Evolutionary conservation across 495 filamentous ascomycete genomes (phyloP).

Genomic region (Jackrogersella multiformis): DNA sequence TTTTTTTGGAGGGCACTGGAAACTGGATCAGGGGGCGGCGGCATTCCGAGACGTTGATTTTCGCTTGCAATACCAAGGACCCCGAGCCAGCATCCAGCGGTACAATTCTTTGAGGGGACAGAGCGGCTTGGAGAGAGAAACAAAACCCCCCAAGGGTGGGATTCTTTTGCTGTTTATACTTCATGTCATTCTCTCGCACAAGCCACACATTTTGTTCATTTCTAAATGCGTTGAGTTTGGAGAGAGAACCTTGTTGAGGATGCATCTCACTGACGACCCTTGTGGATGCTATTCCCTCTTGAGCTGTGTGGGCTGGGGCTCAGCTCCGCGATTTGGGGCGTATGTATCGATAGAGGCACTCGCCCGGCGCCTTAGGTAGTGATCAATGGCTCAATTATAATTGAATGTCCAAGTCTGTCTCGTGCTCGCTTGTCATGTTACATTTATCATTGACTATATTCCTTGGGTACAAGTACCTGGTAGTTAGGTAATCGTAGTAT

Average conservation of each 20-base stretch:
- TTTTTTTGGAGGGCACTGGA: slow-evolving; percentile 32
- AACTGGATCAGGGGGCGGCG: slow-evolving; percentile 27
- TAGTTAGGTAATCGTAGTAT: no score
- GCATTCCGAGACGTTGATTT: slow-evolving; percentile 27
- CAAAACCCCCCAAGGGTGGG: slow-evolving; percentile 30
- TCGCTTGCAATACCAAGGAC: slow-evolving; percentile 36
- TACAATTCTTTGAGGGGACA: slow-evolving; percentile 36
- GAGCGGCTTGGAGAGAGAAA: slow-evolving; percentile 42
- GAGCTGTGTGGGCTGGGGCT: slow-evolving; percentile 35
- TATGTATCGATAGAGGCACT: slow-evolving; percentile 23
- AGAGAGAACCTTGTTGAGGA: slow-evolving; percentile 28
- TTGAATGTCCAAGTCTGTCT: slow-evolving; percentile 20
- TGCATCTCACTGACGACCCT: slow-evolving; percentile 49
- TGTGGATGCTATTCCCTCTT: slow-evolving; percentile 41
- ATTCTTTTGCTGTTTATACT: slow-evolving; percentile 45
- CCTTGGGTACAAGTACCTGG: no score
- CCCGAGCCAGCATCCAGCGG: slow-evolving; percentile 23
- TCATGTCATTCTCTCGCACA: slow-evolving; percentile 45
- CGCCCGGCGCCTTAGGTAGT: slow-evolving; percentile 40
- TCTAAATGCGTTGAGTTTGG: slow-evolving; percentile 43
- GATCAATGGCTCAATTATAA: slow-evolving; percentile 41
- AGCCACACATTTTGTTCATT: slow-evolving; percentile 36
- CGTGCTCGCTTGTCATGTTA: not conserved
- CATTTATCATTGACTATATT: no score
- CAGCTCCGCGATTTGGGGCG: slow-evolving; percentile 26